These are phyloP conservation scores for Wallemia ichthyophaga DNA, from an alignment of 1,284 basidiomycete genomes.

Conservation along the genomic window DNA sequence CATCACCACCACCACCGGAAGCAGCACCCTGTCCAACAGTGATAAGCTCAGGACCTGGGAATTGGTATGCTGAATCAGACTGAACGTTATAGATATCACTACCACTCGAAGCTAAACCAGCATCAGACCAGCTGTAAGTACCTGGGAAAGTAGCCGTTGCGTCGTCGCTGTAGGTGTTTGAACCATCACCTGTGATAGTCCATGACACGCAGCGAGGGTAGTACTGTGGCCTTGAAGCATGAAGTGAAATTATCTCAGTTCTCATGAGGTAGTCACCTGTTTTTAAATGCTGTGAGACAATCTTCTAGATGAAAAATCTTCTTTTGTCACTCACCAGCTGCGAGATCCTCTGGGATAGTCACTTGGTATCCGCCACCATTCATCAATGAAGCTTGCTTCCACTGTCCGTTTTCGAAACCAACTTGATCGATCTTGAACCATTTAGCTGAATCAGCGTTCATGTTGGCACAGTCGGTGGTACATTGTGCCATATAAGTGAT, in stretches of 20 bases:
- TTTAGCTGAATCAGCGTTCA: background rate
- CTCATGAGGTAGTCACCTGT: background rate
- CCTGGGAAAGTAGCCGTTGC: background rate
- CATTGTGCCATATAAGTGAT: slow-evolving; percentile 39
- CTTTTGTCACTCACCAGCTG: no score
- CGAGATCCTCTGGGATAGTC: background rate
- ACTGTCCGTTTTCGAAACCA: background rate
- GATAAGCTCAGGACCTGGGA: background rate
- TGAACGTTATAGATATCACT: background rate
- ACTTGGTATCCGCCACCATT: background rate
- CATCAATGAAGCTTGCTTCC: background rate
- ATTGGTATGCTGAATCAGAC: background rate
- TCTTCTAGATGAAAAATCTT: no score
- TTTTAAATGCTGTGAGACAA: no score
- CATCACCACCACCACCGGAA: no score
- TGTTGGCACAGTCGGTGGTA: slow-evolving; percentile 6
- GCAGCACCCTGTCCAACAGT: background rate
- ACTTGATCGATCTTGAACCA: background rate
- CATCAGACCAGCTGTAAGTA: background rate
- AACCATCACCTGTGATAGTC: background rate
- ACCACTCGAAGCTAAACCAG: background rate
- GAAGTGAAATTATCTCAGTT: background rate
- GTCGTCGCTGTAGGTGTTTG: background rate
- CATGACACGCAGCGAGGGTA: background rate
- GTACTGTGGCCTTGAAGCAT: background rate